A percentile compares a stretch with the other conserved stretches of the same genome.
These are phyloP conservation scores for Plantago ovata DNA, from an alignment of 257 asterid species.

Conservation along the genomic window DNA sequence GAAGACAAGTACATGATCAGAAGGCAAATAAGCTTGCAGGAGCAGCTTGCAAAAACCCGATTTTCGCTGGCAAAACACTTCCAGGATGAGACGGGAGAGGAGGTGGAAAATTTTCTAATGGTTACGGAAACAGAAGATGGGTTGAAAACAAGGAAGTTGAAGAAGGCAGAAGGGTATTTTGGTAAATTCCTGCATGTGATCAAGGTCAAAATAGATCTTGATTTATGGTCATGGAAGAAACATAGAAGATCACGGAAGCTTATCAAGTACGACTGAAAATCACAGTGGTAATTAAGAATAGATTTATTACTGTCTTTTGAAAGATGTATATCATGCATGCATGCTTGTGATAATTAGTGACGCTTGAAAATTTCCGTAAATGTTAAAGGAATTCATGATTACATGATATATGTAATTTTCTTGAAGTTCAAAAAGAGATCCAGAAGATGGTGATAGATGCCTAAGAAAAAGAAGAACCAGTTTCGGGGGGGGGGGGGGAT, in stretches of 20 bases:
- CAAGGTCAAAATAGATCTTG: constrained; percentile 46
- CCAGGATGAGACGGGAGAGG: constrained; percentile 35
- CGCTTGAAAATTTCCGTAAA: no score
- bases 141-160: constrained; percentile 26
- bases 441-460: no score
- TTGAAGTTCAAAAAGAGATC: no score
- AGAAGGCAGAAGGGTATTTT: constrained; percentile 33
- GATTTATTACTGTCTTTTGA: no score
- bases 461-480: no score
- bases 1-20: neutral
- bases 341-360: no score
- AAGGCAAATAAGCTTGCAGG: neutral
- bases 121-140: constrained; percentile 24
- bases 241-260: constrained; percentile 21
- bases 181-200: constrained; percentile 38
- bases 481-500: no score
- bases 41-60: neutral
- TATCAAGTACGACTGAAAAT: constrained; percentile 10
- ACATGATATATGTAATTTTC: no score
- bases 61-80: constrained; percentile 28
- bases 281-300: no score
- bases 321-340: no score
- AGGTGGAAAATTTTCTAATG: constrained; percentile 23
- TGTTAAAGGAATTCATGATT: no score
- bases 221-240: constrained; percentile 31